Evolutionary conservation across 768 basidiomycete species (phyloP), one percentile per base, ranked within the genome.

Genomic region (Tulasnella sp.): DNA sequence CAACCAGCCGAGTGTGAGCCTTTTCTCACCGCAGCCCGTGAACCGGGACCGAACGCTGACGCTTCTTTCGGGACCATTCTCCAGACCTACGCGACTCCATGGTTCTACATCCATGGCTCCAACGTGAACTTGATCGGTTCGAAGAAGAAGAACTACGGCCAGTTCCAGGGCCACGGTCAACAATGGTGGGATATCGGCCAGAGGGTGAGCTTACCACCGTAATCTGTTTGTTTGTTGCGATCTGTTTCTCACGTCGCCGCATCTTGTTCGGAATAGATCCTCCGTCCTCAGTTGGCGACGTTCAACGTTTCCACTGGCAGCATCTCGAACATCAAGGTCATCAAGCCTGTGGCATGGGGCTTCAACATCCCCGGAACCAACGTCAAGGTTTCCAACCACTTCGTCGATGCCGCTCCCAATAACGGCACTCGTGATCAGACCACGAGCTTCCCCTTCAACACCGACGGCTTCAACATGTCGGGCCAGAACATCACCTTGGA

Each of bases 301-400:
- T 87, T 87, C 82, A 87, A 87, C 74, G 85, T 87, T 11, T 87
- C 86, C 9, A 85, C 85, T 69, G 86, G 86, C n/a, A 72, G 75
- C 26, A 80, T 85, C 75, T 80, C 81, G 35, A 82, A 85, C 61
- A 81, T 86, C 85, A 87, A 84, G 83, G 78, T 87, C 76, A 85
- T 86, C 81, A 87, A 88, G 75, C 87, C 88, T 13, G 83, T 88
- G 76, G 87, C 88, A 13, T 88, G 88, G 87, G 86, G 86, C 11
- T 86, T 85, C 85, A 85, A 85, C 80, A 78, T 77, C 26, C 84
- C 85, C 5, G 86, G 86, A 5, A 78, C 82, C 77, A 87, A 86
- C 79, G 81, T 86, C 37, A 83, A 81, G 46, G 84, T 86, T 15
- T 83, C 84, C 74, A 83, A 86, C 78, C 85, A 86, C 76, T 85